These are phyloP conservation scores for Rhynchospora pubera DNA, from an alignment of 176 grass and related monocot species.

Conservation along the genomic window DNA sequence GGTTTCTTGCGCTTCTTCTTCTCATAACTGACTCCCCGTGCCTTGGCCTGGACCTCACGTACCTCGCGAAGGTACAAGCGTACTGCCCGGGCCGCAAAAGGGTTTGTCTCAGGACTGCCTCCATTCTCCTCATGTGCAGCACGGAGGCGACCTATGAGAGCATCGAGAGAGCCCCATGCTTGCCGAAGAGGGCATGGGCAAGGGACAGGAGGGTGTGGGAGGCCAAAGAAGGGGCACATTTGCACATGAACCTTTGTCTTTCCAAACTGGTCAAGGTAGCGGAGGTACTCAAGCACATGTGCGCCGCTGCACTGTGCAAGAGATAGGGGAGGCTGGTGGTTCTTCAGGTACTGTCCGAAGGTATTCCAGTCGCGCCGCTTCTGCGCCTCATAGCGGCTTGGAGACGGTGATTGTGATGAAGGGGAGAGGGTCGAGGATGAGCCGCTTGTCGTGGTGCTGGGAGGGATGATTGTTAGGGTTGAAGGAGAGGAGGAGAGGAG, in stretches of 20 bases:
- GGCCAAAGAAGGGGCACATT: slow-evolving; percentile 26
- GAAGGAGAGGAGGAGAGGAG: background rate
- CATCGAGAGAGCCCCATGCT: slow-evolving; percentile 25
- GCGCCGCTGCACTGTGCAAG: slow-evolving; percentile 21
- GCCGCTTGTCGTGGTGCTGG: background rate
- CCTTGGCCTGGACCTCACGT: slow-evolving; percentile 21
- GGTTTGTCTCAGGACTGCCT: slow-evolving; percentile 14
- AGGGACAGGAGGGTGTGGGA: slow-evolving; percentile 17
- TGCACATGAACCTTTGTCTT: slow-evolving; percentile 18
- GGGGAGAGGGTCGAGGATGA: background rate
- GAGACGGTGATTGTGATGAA: slow-evolving; percentile 12
- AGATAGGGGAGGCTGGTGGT: slow-evolving; percentile 11
- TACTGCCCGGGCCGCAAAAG: slow-evolving; percentile 14
- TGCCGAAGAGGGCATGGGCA: slow-evolving; percentile 25
- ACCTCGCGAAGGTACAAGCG: slow-evolving; percentile 26
- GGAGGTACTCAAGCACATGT: slow-evolving; percentile 22
- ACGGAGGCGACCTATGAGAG: slow-evolving; percentile 21
- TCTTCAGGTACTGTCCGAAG: slow-evolving; percentile 18
- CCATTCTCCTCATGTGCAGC: slow-evolving; percentile 24
- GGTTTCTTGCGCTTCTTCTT: slow-evolving; percentile 27
- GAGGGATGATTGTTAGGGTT: background rate
- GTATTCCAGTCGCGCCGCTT: slow-evolving; percentile 23
- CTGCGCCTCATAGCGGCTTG: slow-evolving; percentile 22
- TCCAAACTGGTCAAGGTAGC: slow-evolving; percentile 23
- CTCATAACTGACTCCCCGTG: slow-evolving; percentile 13